Percentiles rank a stretch among this genome's conserved stretches.
phyloP scores from a whole-genome alignment of 768 basidiomycete species.

The Saitozyma sp. region DNA sequence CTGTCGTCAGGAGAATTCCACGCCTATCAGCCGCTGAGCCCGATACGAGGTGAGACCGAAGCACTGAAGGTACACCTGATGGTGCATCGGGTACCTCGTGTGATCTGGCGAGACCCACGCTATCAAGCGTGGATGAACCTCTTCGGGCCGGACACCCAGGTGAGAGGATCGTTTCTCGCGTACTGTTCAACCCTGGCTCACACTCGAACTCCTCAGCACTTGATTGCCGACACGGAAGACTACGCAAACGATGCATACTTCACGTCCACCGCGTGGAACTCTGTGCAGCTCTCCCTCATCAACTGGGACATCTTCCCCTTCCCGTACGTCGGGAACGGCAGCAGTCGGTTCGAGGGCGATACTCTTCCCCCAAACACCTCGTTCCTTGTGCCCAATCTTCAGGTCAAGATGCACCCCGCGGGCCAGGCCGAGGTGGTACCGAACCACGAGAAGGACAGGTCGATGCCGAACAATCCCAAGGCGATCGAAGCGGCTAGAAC shows the following conservation, averaged over 20 bases:
- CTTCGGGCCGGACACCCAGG: constrained; percentile 65
- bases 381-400: constrained; percentile 52
- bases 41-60: constrained; percentile 21
- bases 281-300: constrained; percentile 69
- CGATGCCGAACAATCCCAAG: constrained; percentile 14
- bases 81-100: constrained; percentile 69
- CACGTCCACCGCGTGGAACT: constrained; percentile 69
- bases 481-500: constrained; percentile 24
- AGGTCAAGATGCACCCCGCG: constrained; percentile 37
- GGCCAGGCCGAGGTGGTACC: constrained; percentile 13
- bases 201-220: constrained; percentile 60
- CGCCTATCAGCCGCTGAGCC: not conserved
- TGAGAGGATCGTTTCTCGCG: constrained; percentile 53
- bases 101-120: constrained; percentile 67
- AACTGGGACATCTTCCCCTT: constrained; percentile 72
- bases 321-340: constrained; percentile 56
- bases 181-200: not conserved
- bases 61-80: constrained; percentile 47
- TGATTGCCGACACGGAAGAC: constrained; percentile 68
- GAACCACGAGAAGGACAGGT: constrained; percentile 23
- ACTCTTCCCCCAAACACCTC: constrained; percentile 58
- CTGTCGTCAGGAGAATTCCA: constrained; percentile 16
- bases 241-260: constrained; percentile 69
- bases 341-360: not conserved
- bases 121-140: constrained; percentile 73